A percentile compares a stretch with the other conserved stretches of the same genome.
These are phyloP conservation scores for Phytophthora niederhauseri DNA, from an alignment of 352 stramenopile genomes.

Conservation along the genomic window DNA sequence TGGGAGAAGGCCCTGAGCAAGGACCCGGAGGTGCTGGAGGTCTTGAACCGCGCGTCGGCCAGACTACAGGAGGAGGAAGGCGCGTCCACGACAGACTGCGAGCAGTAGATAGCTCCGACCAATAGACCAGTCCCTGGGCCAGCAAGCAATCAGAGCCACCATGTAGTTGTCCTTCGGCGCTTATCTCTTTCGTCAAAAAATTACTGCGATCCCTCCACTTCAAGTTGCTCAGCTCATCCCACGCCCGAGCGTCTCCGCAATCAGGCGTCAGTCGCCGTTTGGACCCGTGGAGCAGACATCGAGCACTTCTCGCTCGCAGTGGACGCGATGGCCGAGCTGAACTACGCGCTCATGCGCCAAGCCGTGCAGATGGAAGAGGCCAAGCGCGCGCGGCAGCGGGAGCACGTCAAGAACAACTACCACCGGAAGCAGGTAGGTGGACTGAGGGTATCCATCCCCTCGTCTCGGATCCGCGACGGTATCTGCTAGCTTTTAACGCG, in stretches of 20 bases:
- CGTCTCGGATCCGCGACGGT: neutral
- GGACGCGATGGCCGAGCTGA: constrained; percentile 16
- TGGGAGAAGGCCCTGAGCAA: constrained; percentile 47
- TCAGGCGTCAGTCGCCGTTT: constrained; percentile 22
- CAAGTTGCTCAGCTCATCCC: constrained; percentile 27
- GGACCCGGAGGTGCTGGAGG: constrained; percentile 36
- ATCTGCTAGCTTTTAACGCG: constrained; percentile 14
- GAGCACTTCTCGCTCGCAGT: neutral
- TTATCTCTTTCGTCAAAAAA: constrained; percentile 10
- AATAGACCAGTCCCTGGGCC: constrained; percentile 16
- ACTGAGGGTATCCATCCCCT: too few species aligned
- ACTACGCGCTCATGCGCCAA: constrained; percentile 5
- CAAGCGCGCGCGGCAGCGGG: constrained; percentile 59
- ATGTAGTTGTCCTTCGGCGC: neutral
- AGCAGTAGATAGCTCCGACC: constrained; percentile 15
- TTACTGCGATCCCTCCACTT: constrained; percentile 26
- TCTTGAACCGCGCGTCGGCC: constrained; percentile 32
- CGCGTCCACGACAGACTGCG: constrained; percentile 1
- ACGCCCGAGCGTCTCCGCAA: constrained; percentile 17
- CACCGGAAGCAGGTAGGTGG: constrained; percentile 39
- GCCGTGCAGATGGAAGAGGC: constrained; percentile 20
- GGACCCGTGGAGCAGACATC: constrained; percentile 8
- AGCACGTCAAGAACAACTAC: constrained; percentile 62
- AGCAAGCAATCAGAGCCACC: neutral
- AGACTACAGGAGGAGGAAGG: constrained; percentile 13